phyloP scores from a whole-genome alignment of 352 stramenopile species.

The Pythium dissotocum region DNA sequence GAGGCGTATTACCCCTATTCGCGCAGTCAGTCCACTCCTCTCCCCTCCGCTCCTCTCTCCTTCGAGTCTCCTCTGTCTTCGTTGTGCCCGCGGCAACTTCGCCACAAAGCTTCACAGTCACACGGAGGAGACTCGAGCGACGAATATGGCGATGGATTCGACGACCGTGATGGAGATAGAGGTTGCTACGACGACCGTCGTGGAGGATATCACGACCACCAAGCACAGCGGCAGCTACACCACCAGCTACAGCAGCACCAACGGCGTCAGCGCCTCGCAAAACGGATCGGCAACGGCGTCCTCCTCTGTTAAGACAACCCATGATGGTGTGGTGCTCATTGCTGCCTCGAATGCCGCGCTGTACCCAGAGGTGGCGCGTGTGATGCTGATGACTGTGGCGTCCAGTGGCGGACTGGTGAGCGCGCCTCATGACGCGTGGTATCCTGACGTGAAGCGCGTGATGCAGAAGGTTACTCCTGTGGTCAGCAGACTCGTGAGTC shows the following conservation, averaged over 20 bases:
- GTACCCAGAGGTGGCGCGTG: neutral
- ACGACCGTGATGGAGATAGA: neutral
- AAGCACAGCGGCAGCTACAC: neutral
- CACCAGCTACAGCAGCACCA: neutral
- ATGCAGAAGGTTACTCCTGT: neutral
- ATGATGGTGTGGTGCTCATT: neutral
- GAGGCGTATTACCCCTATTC: neutral
- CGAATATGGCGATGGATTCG: slow-evolving; percentile 25
- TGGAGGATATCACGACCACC: slow-evolving; percentile 7
- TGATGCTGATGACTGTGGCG: neutral
- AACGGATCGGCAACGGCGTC: neutral
- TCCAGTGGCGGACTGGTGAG: neutral
- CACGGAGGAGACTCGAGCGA: neutral
- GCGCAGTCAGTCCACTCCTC: slow-evolving; percentile 19
- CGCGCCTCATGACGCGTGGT: neutral
- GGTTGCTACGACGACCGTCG: neutral
- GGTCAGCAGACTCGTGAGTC: neutral
- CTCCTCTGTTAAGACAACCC: neutral
- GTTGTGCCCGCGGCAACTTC: slow-evolving; percentile 17
- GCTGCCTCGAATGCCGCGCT: neutral
- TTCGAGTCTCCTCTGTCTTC: slow-evolving; percentile 4
- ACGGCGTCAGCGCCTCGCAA: neutral
- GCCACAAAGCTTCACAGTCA: slow-evolving; percentile 3
- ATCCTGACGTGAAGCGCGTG: neutral
- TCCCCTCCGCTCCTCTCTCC: slow-evolving; percentile 9